phyloP scores from a whole-genome alignment of 1,139 yeast genomes.

The Magnusiomyces suaveolens region DNA sequence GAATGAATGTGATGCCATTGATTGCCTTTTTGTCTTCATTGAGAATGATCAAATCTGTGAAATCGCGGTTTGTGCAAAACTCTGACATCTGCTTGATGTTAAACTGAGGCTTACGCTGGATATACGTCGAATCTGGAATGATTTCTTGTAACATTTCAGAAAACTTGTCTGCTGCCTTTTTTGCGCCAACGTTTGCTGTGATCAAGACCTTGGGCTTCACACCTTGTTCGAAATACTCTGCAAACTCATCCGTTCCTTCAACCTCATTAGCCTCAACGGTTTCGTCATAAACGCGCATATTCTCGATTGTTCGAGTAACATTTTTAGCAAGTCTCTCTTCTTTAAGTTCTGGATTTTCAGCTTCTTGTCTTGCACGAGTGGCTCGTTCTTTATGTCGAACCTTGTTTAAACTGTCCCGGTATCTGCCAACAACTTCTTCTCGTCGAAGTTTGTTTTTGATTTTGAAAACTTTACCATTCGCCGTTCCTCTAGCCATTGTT shows the following conservation, averaged over 20 bases:
- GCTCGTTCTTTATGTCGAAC: constrained; percentile 66
- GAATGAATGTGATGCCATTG: constrained; percentile 85
- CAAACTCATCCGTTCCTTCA: constrained; percentile 78
- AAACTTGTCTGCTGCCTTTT: constrained; percentile 79
- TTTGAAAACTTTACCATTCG: constrained; percentile 11
- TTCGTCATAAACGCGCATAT: constrained; percentile 83
- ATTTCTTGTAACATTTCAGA: constrained; percentile 79
- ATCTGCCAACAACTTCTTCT: constrained; percentile 64
- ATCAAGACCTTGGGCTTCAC: constrained; percentile 72
- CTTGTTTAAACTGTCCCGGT: constrained; percentile 67
- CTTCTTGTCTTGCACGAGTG: constrained; percentile 74
- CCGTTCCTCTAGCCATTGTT: constrained; percentile 12
- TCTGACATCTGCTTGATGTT: constrained; percentile 78
- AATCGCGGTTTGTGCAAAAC: constrained; percentile 70
- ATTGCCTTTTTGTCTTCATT: constrained; percentile 91
- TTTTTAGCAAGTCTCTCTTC: constrained; percentile 71
- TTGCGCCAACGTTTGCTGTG: constrained; percentile 82
- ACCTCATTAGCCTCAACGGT: constrained; percentile 55
- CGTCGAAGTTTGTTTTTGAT: constrained; percentile 58
- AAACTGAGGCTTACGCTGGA: constrained; percentile 78
- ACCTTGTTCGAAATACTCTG: constrained; percentile 48
- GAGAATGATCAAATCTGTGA: constrained; percentile 75
- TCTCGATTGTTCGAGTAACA: constrained; percentile 80
- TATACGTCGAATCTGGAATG: constrained; percentile 75
- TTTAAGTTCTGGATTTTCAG: constrained; percentile 68